Conservation (phyloP, 148 eudicot genomes). For the Pharnaceum exiguum region DNA sequence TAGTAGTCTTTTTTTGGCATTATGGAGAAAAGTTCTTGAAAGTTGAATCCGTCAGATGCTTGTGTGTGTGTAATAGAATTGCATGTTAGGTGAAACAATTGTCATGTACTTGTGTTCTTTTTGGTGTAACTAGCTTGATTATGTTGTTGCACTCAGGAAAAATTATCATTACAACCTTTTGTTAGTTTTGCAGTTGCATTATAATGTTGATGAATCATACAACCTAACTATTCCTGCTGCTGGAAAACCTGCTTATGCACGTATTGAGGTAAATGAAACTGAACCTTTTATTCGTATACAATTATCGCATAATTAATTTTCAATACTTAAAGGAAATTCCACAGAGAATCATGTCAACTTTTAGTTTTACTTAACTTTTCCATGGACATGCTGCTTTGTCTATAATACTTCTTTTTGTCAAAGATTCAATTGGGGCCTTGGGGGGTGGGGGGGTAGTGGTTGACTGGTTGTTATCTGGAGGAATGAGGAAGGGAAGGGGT, state of each 20-base stretch:
- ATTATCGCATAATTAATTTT: neutral
- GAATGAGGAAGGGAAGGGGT: no score
- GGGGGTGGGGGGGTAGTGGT: no score
- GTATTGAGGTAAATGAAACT: slow-evolving; percentile 41
- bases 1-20: no score
- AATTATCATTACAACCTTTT: slow-evolving; percentile 13
- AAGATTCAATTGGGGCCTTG: no score
- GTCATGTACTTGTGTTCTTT: neutral
- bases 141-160: neutral
- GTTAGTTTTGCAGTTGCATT: slow-evolving; percentile 56
- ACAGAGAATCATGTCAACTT: no score
- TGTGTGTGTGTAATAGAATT: neutral
- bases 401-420: no score
- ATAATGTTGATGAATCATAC: slow-evolving; percentile 76
- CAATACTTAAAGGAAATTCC: neutral
- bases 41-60: no score
- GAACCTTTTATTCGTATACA: neutral
- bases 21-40: no score
- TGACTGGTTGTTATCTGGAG: no score
- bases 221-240: slow-evolving; percentile 43
- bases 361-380: no score
- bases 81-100: no score
- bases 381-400: no score
- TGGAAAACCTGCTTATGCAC: slow-evolving; percentile 53
- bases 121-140: neutral